Evolutionary conservation across 805 yeast genomes (phyloP).

Genomic region (Komagataella pseudopastoris): DNA sequence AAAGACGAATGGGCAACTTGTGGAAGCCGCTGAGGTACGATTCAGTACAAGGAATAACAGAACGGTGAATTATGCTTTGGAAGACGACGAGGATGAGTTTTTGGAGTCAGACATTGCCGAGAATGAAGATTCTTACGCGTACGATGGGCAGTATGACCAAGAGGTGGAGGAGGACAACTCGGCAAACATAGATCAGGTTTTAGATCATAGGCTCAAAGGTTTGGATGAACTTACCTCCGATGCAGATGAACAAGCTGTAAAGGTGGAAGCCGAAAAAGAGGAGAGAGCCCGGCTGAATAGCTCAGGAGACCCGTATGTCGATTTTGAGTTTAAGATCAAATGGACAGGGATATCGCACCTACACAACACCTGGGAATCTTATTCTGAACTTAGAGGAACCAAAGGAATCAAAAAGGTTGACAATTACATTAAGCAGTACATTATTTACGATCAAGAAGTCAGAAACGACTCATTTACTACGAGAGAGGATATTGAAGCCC

Average conservation of each 20-base stretch:
- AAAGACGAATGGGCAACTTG: slow-evolving; percentile 5
- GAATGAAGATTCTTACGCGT: slow-evolving; percentile 10
- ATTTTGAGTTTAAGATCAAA: slow-evolving; percentile 53
- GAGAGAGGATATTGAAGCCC: slow-evolving; percentile 82
- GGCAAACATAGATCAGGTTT: slow-evolving; percentile 22
- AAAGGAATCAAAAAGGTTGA: slow-evolving; percentile 82
- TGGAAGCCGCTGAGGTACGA: slow-evolving; percentile 40
- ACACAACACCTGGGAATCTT: slow-evolving; percentile 91
- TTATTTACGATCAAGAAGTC: slow-evolving; percentile 61
- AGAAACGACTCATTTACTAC: slow-evolving; percentile 74
- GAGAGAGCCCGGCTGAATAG: slow-evolving; percentile 9
- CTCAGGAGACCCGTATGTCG: slow-evolving; percentile 36
- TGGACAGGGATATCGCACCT: slow-evolving; percentile 85
- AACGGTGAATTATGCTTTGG: slow-evolving; percentile 67
- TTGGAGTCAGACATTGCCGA: slow-evolving; percentile 29
- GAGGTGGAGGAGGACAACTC: slow-evolving; percentile 3
- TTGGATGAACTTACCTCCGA: slow-evolving; percentile 1
- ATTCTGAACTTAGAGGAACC: slow-evolving; percentile 31
- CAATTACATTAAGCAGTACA: slow-evolving; percentile 72
- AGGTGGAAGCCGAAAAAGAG: slow-evolving; percentile 8
- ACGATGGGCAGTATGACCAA: slow-evolving; percentile 8
- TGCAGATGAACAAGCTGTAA: slow-evolving; percentile 20
- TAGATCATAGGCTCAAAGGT: slow-evolving; percentile 32
- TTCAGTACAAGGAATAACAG: slow-evolving; percentile 66
- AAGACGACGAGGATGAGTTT: slow-evolving; percentile 43